phyloP scores from a whole-genome alignment of 139 green algal genomes.

The Astrephomene gubernaculifera region DNA sequence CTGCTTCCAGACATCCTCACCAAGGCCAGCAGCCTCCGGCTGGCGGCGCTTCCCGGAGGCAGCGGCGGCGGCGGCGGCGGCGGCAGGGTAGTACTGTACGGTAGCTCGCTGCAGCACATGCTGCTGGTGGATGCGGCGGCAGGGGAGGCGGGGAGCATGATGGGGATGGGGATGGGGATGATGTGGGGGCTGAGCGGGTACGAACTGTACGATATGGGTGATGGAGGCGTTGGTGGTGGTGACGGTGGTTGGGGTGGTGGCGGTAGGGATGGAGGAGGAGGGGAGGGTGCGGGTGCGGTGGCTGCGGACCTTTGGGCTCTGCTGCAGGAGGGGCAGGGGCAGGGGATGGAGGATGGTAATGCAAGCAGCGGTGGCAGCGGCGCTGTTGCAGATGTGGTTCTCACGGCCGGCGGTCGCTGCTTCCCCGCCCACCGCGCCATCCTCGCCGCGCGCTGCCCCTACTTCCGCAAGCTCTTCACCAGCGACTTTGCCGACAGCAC shows the following conservation, averaged over 20 bases:
- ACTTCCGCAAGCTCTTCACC: constrained; percentile 1
- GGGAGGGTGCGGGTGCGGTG: neutral
- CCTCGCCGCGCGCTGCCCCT: neutral
- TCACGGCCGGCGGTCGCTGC: neutral
- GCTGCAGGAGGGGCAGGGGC: neutral
- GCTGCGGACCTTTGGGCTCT: neutral
- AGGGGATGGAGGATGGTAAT: neutral
- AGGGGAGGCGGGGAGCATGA: too few species aligned
- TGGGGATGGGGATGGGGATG: too few species aligned
- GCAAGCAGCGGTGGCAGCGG: neutral
- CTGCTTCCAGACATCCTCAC: neutral
- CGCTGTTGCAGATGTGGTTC: neutral
- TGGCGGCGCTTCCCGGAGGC: constrained; percentile 1
- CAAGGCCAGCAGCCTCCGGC: neutral
- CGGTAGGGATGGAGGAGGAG: neutral
- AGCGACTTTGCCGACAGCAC: neutral
- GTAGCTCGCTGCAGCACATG: neutral
- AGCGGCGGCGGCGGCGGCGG: too few species aligned
- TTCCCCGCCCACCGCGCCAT: constrained; percentile 4
- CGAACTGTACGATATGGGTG: too few species aligned
- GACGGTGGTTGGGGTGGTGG: neutral
- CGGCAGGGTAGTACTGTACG: neutral
- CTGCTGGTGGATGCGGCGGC: neutral
- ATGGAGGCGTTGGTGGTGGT: neutral
- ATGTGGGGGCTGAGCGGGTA: too few species aligned